Conservation (phyloP, 2,329 filamentous ascomycete species). For the Sporothrix phasma region DNA sequence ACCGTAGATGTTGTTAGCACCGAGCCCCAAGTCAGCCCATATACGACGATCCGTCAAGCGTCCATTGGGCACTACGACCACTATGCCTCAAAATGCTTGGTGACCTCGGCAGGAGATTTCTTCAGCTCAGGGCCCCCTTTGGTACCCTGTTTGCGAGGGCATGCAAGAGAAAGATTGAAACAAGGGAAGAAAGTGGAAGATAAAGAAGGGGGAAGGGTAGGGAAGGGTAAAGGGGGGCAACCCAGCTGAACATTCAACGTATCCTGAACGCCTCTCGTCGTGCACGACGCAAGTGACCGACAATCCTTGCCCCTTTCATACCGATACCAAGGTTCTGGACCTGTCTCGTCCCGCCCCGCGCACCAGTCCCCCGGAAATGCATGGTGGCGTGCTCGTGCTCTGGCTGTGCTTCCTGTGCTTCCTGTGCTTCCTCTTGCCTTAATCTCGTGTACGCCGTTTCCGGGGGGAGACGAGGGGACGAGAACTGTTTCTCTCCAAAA, state of each 20-base stretch:
- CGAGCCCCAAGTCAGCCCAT: not conserved
- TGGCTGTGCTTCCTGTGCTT: not conserved
- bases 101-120: not conserved
- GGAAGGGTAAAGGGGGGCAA: no score
- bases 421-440: not conserved
- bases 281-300: not conserved
- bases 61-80: not conserved
- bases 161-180: no score
- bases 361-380: not conserved
- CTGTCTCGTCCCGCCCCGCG: not conserved
- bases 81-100: not conserved
- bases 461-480: not conserved
- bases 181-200: no score
- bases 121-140: not conserved
- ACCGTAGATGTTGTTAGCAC: not conserved
- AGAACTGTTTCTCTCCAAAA: not conserved
- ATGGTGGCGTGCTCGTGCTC: not conserved
- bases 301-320: not conserved
- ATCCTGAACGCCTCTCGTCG: not conserved
- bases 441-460: not conserved
- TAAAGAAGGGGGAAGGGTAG: no score
- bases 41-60: not conserved
- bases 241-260: not conserved
- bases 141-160: not conserved
- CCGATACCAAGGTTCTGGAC: slow-evolving; percentile 7